Percentiles rank a stretch among this genome's conserved stretches.
phyloP scores from a whole-genome alignment of 75 land plant genomes.

The Pinus taeda region DNA sequence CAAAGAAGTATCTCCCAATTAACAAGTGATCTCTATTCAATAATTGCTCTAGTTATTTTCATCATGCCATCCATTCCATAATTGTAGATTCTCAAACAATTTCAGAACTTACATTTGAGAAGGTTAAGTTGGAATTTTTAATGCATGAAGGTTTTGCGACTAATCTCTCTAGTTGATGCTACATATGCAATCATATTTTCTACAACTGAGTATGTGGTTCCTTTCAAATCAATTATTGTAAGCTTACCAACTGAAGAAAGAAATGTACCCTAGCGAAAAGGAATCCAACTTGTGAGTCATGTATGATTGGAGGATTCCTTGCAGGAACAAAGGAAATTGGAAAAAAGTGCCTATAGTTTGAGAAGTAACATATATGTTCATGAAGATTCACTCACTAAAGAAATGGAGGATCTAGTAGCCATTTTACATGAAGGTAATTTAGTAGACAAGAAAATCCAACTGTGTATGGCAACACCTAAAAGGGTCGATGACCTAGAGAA shows the following conservation, averaged over 20 bases:
- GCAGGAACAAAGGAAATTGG: slow-evolving; percentile 16
- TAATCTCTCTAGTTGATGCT: slow-evolving; percentile 38
- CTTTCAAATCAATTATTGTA: background rate
- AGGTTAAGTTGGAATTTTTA: slow-evolving; percentile 41
- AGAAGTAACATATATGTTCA: slow-evolving; percentile 8
- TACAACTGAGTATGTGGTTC: slow-evolving; percentile 6
- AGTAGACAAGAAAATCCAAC: background rate
- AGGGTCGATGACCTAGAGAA: background rate
- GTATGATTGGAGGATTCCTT: slow-evolving; percentile 81
- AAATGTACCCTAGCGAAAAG: slow-evolving; percentile 25
- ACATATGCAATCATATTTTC: slow-evolving; percentile 72
- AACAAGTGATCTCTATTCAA: slow-evolving; percentile 48
- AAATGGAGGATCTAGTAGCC: slow-evolving; percentile 12
- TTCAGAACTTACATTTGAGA: background rate
- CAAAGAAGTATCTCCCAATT: slow-evolving; percentile 32
- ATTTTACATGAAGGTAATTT: background rate
- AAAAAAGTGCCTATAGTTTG: slow-evolving; percentile 27
- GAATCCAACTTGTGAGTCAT: slow-evolving; percentile 52
- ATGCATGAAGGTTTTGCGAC: slow-evolving; percentile 69
- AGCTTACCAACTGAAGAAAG: slow-evolving; percentile 48
- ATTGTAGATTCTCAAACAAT: slow-evolving; percentile 17
- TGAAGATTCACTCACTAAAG: slow-evolving; percentile 11
- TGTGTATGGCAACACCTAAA: background rate
- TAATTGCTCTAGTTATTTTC: slow-evolving; percentile 69
- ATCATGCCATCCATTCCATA: slow-evolving; percentile 15